Conservation (phyloP, 768 basidiomycete genomes). For the Mycena albidolilacea region DNA sequence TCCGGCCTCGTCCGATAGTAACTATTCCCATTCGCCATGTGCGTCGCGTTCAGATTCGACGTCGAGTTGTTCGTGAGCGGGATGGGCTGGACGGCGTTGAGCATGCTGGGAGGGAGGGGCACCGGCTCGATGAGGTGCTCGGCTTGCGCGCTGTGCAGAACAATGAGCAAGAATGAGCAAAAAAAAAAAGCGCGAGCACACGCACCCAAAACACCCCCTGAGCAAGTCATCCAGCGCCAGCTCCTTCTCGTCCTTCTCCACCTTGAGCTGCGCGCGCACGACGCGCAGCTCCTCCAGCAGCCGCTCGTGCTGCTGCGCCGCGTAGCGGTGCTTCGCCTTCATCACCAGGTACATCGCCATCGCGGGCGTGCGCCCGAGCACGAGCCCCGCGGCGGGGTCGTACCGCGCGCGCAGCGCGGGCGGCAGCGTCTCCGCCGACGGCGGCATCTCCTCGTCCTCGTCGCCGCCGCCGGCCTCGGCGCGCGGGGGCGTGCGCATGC, state of each 20-base stretch:
- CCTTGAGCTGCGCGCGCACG: conserved; percentile 64
- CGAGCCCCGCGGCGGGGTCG: conserved; percentile 72
- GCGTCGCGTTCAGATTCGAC: conserved; percentile 28
- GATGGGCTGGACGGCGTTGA: conserved; percentile 4
- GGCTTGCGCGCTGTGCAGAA: conserved; percentile 32
- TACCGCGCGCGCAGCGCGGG: conserved; percentile 64
- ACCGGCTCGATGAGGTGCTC: conserved; percentile 39
- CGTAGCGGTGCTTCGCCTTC: conserved; percentile 86
- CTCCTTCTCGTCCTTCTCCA: conserved; percentile 74
- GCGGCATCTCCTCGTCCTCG: conserved; percentile 55
- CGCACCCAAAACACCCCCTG: conserved; percentile 66
- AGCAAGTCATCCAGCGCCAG: conserved; percentile 69
- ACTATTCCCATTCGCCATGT: conserved; percentile 32
- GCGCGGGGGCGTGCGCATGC: conserved; percentile 39
- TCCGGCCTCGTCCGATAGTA: conserved; percentile 28
- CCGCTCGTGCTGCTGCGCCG: conserved; percentile 75
- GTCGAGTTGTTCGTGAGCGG: conserved; percentile 27
- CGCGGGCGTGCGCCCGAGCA: conserved; percentile 76
- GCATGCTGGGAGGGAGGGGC: conserved; percentile 34
- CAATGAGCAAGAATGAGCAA: not conserved
- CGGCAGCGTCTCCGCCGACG: conserved; percentile 66
- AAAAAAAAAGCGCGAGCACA: conserved; percentile 37
- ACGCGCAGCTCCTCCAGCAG: conserved; percentile 76
- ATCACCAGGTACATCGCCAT: conserved; percentile 80
- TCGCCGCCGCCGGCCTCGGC: conserved; percentile 41